phyloP scores from a whole-genome alignment of 768 basidiomycete genomes.

The Hortiboletus flavorubellus region DNA sequence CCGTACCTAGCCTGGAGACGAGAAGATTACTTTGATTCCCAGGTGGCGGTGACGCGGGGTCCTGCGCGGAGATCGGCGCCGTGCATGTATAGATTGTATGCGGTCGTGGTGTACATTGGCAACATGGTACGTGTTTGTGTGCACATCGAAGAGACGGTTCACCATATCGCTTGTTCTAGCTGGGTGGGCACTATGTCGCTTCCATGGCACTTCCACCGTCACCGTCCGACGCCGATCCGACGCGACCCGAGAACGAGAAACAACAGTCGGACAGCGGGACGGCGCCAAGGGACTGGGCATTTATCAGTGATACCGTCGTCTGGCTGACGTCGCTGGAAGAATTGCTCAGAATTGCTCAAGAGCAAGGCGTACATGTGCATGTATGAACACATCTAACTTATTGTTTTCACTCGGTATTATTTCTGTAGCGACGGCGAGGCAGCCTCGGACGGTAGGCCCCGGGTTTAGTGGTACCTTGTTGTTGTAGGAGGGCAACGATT shows the following conservation, averaged over 20 bases:
- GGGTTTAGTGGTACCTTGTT: too few relatives aligned
- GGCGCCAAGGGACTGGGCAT: conserved; percentile 71
- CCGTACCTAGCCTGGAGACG: conserved; percentile 84
- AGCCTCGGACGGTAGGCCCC: too few relatives aligned
- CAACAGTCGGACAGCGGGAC: neutral
- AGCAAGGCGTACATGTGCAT: conserved; percentile 93
- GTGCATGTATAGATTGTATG: conserved; percentile 70
- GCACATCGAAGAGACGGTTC: neutral
- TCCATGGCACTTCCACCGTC: conserved; percentile 68
- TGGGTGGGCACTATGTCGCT: conserved; percentile 88
- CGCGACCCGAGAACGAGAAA: conserved; percentile 7
- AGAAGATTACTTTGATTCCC: conserved; percentile 62
- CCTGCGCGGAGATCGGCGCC: conserved; percentile 28
- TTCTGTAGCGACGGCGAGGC: too few relatives aligned
- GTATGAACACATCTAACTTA: conserved; percentile 68
- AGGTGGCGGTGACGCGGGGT: conserved; percentile 20
- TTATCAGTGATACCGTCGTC: conserved; percentile 89
- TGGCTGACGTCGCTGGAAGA: conserved; percentile 78
- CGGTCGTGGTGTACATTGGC: conserved; percentile 83
- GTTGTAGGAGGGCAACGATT: too few relatives aligned
- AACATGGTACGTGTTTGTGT: conserved; percentile 61
- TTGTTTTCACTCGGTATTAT: neutral
- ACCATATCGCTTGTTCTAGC: conserved; percentile 37
- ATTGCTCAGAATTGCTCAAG: conserved; percentile 85
- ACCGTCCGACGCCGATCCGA: neutral